Percentiles rank a stretch among this genome's conserved stretches.
These are phyloP conservation scores for Warburgia ugandensis DNA, from an alignment of 164 flowering plant genomes.

Conservation along the genomic window DNA sequence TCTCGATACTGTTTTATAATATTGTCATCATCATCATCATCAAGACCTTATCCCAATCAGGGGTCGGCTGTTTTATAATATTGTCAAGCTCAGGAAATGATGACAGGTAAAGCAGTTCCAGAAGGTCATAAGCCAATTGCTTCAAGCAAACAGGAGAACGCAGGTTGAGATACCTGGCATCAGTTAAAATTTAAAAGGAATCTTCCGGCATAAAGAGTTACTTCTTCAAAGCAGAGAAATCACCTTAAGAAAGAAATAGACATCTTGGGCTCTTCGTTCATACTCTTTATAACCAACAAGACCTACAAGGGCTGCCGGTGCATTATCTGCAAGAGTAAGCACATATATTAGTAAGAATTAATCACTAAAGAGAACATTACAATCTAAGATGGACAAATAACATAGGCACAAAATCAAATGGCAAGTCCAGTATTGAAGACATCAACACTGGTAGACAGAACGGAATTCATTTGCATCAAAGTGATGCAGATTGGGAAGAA, in stretches of 20 bases:
- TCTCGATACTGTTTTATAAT: conserved; percentile 53
- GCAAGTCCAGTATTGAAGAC: background rate
- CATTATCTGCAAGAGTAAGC: conserved; percentile 49
- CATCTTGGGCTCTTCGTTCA: conserved; percentile 90
- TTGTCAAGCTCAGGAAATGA: conserved; percentile 81
- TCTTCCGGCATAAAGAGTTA: too few species aligned
- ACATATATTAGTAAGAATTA: background rate
- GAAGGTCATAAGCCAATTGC: conserved; percentile 66
- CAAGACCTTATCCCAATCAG: too few species aligned
- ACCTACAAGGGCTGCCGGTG: conserved; percentile 84
- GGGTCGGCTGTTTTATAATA: conserved; percentile 47
- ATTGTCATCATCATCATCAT: too few species aligned
- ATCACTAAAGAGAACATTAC: background rate
- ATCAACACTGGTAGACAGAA: background rate
- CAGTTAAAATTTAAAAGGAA: background rate
- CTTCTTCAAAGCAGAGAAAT: background rate
- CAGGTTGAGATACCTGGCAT: conserved; percentile 12
- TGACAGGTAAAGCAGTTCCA: conserved; percentile 66
- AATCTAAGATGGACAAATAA: background rate
- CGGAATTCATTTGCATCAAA: background rate
- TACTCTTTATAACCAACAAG: conserved; percentile 94
- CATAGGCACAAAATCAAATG: background rate
- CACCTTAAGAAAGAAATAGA: conserved; percentile 96
- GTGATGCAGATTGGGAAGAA: too few species aligned
- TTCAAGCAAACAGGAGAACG: conserved; percentile 90